phyloP scores from a whole-genome alignment of 2,329 filamentous ascomycete genomes.

The Arachnomyces sp. region DNA sequence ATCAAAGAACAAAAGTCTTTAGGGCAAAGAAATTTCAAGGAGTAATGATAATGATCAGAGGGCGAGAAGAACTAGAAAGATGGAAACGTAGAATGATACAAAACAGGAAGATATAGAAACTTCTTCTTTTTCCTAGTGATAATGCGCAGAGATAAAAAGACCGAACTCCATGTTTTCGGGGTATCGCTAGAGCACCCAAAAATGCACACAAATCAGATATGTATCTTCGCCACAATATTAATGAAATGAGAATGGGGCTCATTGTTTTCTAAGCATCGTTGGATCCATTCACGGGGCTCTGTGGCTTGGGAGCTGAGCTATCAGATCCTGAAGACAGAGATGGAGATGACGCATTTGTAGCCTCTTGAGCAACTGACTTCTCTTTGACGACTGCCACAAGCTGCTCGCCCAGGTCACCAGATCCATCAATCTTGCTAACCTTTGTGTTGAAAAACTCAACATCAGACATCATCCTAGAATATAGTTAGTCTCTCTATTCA shows the following conservation, averaged over 20 bases:
- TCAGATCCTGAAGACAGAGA: background rate
- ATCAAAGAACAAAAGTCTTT: too few species aligned
- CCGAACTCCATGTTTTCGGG: too few species aligned
- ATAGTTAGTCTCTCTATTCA: constrained; percentile 11
- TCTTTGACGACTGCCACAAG: constrained; percentile 47
- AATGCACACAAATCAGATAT: too few species aligned
- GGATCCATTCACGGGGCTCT: background rate
- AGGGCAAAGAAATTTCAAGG: too few species aligned
- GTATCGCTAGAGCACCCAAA: too few species aligned
- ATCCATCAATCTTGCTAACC: constrained; percentile 71
- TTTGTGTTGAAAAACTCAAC: constrained; percentile 64
- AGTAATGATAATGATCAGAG: too few species aligned
- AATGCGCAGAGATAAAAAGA: too few species aligned
- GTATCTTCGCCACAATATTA: background rate
- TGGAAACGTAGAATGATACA: too few species aligned
- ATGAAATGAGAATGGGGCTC: background rate
- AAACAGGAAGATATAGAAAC: too few species aligned
- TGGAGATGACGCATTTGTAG: constrained; percentile 5
- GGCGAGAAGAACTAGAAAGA: too few species aligned
- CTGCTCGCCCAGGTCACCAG: constrained; percentile 63
- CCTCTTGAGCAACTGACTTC: constrained; percentile 23
- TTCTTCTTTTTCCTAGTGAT: too few species aligned
- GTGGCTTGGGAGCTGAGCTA: background rate
- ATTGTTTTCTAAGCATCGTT: background rate
- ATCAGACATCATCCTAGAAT: constrained; percentile 63